These are phyloP conservation scores for Ogataea populi-albae DNA, from an alignment of 805 yeast species.

Conservation along the genomic window DNA sequence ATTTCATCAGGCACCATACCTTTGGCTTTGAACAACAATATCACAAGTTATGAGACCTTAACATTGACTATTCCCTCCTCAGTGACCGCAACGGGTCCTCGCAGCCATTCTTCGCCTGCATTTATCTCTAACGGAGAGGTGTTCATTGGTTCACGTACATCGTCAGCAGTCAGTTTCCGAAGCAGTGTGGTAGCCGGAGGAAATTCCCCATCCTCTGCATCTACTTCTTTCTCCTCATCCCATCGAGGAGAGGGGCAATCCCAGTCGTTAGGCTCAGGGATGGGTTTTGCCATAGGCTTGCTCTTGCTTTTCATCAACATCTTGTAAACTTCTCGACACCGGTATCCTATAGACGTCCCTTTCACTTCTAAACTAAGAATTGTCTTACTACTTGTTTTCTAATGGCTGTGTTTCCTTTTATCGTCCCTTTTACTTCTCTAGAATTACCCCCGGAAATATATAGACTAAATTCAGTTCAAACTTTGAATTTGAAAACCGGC, in stretches of 20 bases:
- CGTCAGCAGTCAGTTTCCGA: conserved; percentile 1
- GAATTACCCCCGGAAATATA: too few species aligned
- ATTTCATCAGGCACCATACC: conserved; percentile 34
- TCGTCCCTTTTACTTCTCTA: conserved; percentile 4
- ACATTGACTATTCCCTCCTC: conserved; percentile 28
- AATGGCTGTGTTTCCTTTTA: conserved; percentile 1
- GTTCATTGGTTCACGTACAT: conserved; percentile 11
- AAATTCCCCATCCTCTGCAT: conserved; percentile 6
- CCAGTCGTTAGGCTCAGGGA: background rate
- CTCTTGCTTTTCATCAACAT: conserved; percentile 4
- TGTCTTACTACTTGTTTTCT: conserved; percentile 2
- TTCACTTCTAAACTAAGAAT: background rate
- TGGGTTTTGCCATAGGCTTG: conserved; percentile 2
- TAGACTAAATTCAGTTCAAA: too few species aligned
- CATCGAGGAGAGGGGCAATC: conserved; percentile 1
- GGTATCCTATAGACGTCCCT: background rate
- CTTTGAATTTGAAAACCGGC: conserved; percentile 12
- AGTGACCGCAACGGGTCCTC: conserved; percentile 14
- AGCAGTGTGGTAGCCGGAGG: background rate
- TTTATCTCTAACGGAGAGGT: conserved; percentile 33
- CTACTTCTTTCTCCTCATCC: conserved; percentile 13
- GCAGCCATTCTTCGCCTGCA: conserved; percentile 14
- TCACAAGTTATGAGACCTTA: conserved; percentile 18
- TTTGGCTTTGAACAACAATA: conserved; percentile 26
- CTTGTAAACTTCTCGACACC: background rate